These are phyloP conservation scores for Mortierella sp. DNA, from an alignment of 371 early-diverging fungal species.

Conservation along the genomic window DNA sequence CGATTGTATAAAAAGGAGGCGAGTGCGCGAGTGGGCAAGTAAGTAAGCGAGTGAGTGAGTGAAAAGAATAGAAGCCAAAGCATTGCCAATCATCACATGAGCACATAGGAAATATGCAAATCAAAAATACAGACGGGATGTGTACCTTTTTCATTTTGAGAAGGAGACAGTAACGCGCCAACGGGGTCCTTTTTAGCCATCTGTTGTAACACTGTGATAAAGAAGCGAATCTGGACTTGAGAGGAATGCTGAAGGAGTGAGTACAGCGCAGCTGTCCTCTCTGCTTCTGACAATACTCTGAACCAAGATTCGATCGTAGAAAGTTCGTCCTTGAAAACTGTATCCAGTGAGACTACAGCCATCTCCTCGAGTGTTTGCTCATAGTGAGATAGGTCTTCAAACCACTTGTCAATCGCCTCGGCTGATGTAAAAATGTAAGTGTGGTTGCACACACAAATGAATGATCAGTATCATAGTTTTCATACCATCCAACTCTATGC, in stretches of 20 bases:
- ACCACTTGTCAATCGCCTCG: slow-evolving; percentile 90
- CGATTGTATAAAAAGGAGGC: slow-evolving; percentile 6
- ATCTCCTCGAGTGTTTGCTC: slow-evolving; percentile 93
- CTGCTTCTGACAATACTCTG: slow-evolving; percentile 88
- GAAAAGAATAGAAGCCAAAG: background rate
- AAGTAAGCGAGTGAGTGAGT: background rate
- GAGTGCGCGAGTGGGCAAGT: no score
- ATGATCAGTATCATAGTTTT: slow-evolving; percentile 1
- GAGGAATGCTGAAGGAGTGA: slow-evolving; percentile 90
- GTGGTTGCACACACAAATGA: background rate
- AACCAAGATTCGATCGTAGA: slow-evolving; percentile 97
- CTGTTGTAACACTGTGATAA: slow-evolving; percentile 91
- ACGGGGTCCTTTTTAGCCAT: slow-evolving; percentile 86
- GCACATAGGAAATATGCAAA: background rate
- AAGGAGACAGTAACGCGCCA: slow-evolving; percentile 68
- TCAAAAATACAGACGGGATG: background rate
- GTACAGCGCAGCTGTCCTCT: slow-evolving; percentile 93
- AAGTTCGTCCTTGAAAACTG: slow-evolving; percentile 93
- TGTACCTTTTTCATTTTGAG: slow-evolving; percentile 72
- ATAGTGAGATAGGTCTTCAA: slow-evolving; percentile 90
- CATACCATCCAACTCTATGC: background rate
- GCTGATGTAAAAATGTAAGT: slow-evolving; percentile 55
- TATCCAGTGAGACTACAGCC: slow-evolving; percentile 93
- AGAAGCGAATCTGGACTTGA: slow-evolving; percentile 92
- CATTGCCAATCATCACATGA: background rate